Evolutionary conservation across 2,329 filamentous ascomycete genomes (phyloP).

Genomic region (Westerdykella sp.): DNA sequence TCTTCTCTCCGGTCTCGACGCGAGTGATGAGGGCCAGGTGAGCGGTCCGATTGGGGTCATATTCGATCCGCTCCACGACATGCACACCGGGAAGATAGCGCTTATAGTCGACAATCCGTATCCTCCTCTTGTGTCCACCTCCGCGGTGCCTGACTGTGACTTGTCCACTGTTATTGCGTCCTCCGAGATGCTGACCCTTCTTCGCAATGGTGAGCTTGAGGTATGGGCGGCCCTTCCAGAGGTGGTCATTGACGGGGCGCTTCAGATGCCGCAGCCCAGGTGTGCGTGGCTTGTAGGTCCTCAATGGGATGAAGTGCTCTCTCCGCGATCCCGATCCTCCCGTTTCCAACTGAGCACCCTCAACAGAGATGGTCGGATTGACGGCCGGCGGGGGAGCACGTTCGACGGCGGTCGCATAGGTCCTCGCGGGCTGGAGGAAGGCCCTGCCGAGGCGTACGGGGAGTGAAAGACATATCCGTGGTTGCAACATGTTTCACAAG

Average conservation of each 20-base stretch:
- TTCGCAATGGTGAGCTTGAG: constrained; percentile 82
- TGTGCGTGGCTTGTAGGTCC: constrained; percentile 88
- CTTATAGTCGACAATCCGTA: constrained; percentile 84
- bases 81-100: constrained; percentile 75
- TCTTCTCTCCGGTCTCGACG: constrained; percentile 66
- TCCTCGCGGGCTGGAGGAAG: constrained; percentile 43
- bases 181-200: constrained; percentile 87
- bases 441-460: constrained; percentile 45
- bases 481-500: constrained; percentile 54
- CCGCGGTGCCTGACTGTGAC: constrained; percentile 88
- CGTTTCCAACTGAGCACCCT: constrained; percentile 16
- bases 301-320: constrained; percentile 48
- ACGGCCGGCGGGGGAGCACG: constrained; percentile 22
- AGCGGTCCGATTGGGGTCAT: constrained; percentile 87
- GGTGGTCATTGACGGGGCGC: constrained; percentile 88
- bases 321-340: constrained; percentile 25
- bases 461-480: constrained; percentile 54
- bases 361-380: constrained; percentile 30
- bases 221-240: constrained; percentile 88
- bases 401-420: constrained; percentile 48
- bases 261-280: constrained; percentile 88
- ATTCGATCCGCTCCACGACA: constrained; percentile 86
- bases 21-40: constrained; percentile 85
- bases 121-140: constrained; percentile 85
- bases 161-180: constrained; percentile 78